Evolutionary conservation across 306 rosid species (phyloP), one percentile per base, ranked within the genome.

Genomic region (Medicago lupulina): DNA sequence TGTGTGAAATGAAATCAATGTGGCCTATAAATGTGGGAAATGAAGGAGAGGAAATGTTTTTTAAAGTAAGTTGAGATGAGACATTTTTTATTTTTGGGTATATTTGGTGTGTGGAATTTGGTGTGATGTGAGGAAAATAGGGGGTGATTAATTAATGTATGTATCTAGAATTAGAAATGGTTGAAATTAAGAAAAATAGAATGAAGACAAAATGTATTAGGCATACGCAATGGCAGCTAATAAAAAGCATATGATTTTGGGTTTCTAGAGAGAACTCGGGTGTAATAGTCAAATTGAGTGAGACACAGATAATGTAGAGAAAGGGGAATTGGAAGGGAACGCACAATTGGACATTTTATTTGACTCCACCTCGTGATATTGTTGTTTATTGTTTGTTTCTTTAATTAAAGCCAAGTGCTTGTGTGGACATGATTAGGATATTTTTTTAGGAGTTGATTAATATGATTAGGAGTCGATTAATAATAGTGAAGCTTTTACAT

Each of bases 211-310:
- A 28, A 16, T 60, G 66, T 3, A 60, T 19, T 46, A 67, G 55
- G 53, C 36, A 67, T 46, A 67, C 71, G 53, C 36, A 67, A 67
- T 41, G 9, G 54, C 53, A 19, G 71, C 17, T 43, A 12, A 41
- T 57, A 57, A 21, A 19, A 57, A 6, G 34, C 38, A 2, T 58
- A 12, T 4, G 15, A 12, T 9, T 19, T 55, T 55, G 7, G 7
- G n/a, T 44, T 67, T 67, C 72, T 44, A 67, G 72, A 61, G 17
- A 59, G 58, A 8, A 16, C 17, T 2, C 65, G 39, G 9, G 12
- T 61, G 6, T 14, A 9, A 38, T 55, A 61, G 67, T 61, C 67
- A 61, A 61, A 61, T 0, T 28, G 67, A 31, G 19, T 7, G 38
- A 28, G 65, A 59, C 38, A 6, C 6, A 7, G 44, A 61, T 31